phyloP scores from a whole-genome alignment of 306 rosid genomes.

The Cicer pinnatifidum region DNA sequence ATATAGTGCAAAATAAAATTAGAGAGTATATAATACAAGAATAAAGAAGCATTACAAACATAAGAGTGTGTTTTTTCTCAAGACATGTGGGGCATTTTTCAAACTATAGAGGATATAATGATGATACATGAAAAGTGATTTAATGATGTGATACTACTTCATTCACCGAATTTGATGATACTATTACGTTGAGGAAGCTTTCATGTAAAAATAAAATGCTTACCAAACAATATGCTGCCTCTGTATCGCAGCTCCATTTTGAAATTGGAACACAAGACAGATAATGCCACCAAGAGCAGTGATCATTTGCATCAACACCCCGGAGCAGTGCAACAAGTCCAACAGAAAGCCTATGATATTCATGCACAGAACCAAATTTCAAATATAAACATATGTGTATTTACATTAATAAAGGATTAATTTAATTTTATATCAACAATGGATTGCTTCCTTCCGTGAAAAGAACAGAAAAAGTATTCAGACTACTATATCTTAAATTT shows the following conservation, averaged over 20 bases:
- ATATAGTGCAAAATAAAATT: no score
- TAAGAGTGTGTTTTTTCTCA: no score
- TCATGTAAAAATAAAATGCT: constrained; percentile 38
- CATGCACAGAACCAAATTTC: constrained; percentile 21
- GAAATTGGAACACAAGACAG: constrained; percentile 95
- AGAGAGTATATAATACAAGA: no score
- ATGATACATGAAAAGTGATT: neutral
- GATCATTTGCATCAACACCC: constrained; percentile 78
- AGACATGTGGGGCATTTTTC: neutral
- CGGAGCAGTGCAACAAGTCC: constrained; percentile 76
- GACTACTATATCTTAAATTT: no score
- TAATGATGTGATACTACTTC: neutral
- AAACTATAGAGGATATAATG: neutral
- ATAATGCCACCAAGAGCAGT: constrained; percentile 99
- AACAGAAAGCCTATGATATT: constrained; percentile 66
- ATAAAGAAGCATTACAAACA: no score
- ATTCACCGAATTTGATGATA: constrained; percentile 26
- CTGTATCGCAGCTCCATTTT: constrained; percentile 85
- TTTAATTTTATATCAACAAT: neutral
- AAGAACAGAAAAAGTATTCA: no score
- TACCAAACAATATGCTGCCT: constrained; percentile 77
- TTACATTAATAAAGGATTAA: neutral
- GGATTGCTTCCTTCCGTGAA: no score
- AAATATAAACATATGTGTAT: neutral
- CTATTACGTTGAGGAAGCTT: constrained; percentile 35